A percentile compares a stretch with the other conserved stretches of the same genome.
Conservation (phyloP, 257 asterid genomes). For the Gardenia jasminoides region DNA sequence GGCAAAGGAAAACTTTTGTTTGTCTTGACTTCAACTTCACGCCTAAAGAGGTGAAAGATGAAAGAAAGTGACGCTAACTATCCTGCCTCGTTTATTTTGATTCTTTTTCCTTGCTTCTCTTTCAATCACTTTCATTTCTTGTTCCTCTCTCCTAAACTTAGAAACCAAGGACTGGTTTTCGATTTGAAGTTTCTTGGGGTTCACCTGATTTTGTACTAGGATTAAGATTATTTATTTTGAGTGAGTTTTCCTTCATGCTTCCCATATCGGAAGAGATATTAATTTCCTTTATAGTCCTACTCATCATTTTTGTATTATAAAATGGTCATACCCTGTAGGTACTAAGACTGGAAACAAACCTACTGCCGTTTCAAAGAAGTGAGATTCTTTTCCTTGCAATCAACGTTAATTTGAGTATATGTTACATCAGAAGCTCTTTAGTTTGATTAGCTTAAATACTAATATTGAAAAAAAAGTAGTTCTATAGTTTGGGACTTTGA, state of each 20-base stretch:
- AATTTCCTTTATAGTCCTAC: no score
- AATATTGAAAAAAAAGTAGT: no score
- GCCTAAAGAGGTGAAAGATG: conserved; percentile 7
- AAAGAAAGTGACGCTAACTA: conserved; percentile 10
- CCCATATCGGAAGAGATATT: not conserved
- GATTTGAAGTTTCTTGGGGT: not conserved
- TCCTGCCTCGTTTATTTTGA: not conserved
- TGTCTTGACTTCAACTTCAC: not conserved
- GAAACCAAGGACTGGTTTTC: not conserved
- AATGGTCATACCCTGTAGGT: no score
- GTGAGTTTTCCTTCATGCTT: no score
- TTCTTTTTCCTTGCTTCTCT: not conserved
- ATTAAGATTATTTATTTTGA: no score
- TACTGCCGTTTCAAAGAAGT: no score
- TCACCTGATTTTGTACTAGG: not conserved
- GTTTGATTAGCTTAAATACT: no score
- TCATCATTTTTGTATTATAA: not conserved
- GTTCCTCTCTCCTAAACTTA: not conserved
- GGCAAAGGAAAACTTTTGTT: not conserved
- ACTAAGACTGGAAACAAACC: no score
- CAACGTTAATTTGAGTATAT: no score
- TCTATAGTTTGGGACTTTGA: no score
- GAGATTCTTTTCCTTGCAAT: no score
- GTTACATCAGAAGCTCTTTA: no score
- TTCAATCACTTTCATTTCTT: not conserved